Base-by-base conservation (phyloP, 2,329 filamentous ascomycete species). In the Alternaria sp. region DNA sequence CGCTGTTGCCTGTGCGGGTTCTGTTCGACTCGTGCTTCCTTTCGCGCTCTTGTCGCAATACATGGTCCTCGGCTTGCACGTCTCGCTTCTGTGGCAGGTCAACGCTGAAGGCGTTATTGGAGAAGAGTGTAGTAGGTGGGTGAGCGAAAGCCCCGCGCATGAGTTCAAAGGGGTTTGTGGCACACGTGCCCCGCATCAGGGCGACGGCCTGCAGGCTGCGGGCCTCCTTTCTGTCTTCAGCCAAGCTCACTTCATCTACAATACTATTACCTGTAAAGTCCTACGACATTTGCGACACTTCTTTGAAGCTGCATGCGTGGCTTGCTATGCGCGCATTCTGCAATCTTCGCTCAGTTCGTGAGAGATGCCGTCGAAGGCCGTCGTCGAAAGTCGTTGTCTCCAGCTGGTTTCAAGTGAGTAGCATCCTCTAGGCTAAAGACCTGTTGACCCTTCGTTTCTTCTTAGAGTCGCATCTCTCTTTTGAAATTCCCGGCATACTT, bases 151-250 rank as follows among this genome's bases (percentile, higher is more conserved):
- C 40, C 46, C 54, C 26, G 59, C 46, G 47, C 49, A 32, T 32
- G 45, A 57, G 50, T 8, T 25, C 49, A 15, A 25, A 21, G 30
- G 13, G 28, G n/a, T 26, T 49, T 57, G 59, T 55, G 46, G 44
- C 55, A 62, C 61, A 58, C 55, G 61, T 60, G 61, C 61, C 61
- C 56, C 45, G 57, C 51, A 47, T 49, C 26, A 28, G 51, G 23
- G 45, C 44, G 28, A 7, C 25, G 32, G 26, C 30, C 25, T 52
- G 26, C 30, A 52, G 49, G 13, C 49, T 52, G 19, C 30, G 8
- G 19, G 43, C 44, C 45, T 57, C 54, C 59, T 56, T 50, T 61
- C 17, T n/a, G 55, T 49, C 23, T n/a, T 3, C 45, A 26, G 7
- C 43, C 25, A 36, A 52, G 19, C 12, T 23, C 28, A 36, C n/a